Percentiles rank a stretch among this genome's conserved stretches.
phyloP scores from a whole-genome alignment of 139 green algal genomes.

The Chlamydomonas applanata region DNA sequence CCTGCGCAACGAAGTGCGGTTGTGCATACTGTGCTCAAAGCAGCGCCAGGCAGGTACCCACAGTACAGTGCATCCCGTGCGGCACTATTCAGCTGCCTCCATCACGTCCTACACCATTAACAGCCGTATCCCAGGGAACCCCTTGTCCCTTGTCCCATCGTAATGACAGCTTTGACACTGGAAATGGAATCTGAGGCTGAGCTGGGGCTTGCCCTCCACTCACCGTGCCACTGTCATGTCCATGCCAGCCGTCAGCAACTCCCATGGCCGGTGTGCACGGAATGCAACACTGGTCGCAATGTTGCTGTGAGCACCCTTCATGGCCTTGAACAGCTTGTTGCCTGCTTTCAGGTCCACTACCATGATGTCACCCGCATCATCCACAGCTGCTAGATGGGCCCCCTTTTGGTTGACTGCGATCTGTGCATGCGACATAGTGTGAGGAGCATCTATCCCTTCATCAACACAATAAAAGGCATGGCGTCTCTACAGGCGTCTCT shows the following conservation, averaged over 20 bases:
- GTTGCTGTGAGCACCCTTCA: constrained; percentile 55
- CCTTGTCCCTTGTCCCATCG: too few relatives aligned
- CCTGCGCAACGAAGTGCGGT: background rate
- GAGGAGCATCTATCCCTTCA: too few relatives aligned
- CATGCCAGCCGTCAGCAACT: constrained; percentile 64
- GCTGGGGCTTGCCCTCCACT: too few relatives aligned
- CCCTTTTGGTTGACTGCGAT: constrained; percentile 39
- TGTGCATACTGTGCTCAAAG: background rate
- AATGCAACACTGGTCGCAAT: constrained; percentile 56
- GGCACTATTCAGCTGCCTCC: too few relatives aligned
- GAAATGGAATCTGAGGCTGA: too few relatives aligned
- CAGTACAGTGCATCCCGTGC: too few relatives aligned
- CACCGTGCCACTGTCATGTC: constrained; percentile 56
- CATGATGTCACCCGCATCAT: constrained; percentile 57
- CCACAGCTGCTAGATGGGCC: constrained; percentile 42
- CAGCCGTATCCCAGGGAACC: too few relatives aligned
- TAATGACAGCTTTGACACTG: too few relatives aligned
- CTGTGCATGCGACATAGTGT: background rate
- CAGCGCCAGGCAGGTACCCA: background rate
- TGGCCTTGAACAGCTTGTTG: constrained; percentile 41
- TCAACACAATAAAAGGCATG: too few relatives aligned
- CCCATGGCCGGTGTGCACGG: constrained; percentile 51
- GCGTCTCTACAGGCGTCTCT: too few relatives aligned
- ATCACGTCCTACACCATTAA: too few relatives aligned
- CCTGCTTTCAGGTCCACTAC: constrained; percentile 38